phyloP scores from a whole-genome alignment of 441 rosid species.

The Manihot esculenta region DNA sequence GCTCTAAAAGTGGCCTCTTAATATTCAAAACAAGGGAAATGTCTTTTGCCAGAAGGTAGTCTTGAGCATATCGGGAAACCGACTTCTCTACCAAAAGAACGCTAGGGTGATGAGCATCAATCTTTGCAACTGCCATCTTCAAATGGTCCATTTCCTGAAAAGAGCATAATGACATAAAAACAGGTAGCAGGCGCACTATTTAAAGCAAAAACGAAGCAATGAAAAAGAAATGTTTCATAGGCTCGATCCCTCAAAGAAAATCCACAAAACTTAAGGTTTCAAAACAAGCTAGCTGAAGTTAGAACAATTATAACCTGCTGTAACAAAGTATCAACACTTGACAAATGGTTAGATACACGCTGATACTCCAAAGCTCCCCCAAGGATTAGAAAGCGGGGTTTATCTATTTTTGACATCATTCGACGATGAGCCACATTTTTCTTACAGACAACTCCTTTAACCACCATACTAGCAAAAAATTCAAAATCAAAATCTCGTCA shows the following conservation, averaged over 20 bases:
- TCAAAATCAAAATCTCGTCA: slow-evolving; percentile 29
- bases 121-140: slow-evolving; percentile 98
- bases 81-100: slow-evolving; percentile 93
- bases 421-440: slow-evolving; percentile 95
- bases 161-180: slow-evolving; percentile 24
- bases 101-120: slow-evolving; percentile 79
- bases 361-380: slow-evolving; percentile 97
- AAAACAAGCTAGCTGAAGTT: slow-evolving; percentile 27
- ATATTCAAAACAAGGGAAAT: slow-evolving; percentile 90
- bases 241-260: slow-evolving; percentile 14
- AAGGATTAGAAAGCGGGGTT: slow-evolving; percentile 76
- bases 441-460: slow-evolving; percentile 95
- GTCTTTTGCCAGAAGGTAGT: slow-evolving; percentile 81
- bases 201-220: background rate
- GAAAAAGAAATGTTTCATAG: slow-evolving; percentile 11
- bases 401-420: slow-evolving; percentile 80
- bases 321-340: slow-evolving; percentile 90
- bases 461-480: slow-evolving; percentile 57
- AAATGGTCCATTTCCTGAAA: slow-evolving; percentile 94
- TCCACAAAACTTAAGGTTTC: slow-evolving; percentile 11
- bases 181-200: slow-evolving; percentile 5
- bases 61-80: slow-evolving; percentile 92
- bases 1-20: slow-evolving; percentile 82
- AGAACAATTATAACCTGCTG: slow-evolving; percentile 63
- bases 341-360: slow-evolving; percentile 81